Base-by-base conservation (phyloP, 306 rosid species). In the Begonia masoniana region DNA sequence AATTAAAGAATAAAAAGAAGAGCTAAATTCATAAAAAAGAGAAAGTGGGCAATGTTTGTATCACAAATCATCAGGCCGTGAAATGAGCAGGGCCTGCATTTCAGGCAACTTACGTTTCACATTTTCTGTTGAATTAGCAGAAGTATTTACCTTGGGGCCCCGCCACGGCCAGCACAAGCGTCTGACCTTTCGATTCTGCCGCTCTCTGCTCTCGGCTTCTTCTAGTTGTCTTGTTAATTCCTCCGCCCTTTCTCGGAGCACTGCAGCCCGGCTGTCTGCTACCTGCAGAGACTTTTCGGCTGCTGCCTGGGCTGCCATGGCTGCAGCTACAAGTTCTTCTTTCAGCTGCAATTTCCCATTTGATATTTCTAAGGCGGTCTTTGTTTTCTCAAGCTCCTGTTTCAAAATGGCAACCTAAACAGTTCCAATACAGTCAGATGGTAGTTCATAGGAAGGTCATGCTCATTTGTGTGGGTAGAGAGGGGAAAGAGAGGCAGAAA, bases 151-250 rank as follows among this genome's bases (percentile, higher is more conserved):
- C 21, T 64, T 86, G 52, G 74, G 66, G 55, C 61, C 10, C 58
- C 76, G 76, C 89, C 96, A 87, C 58, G 96, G 94, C 96, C 96
- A 87, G 74, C 96, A 87, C 39, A 76, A n/a, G 17, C 59, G 73
- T 59, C 84, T 87, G 24, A 54, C 64, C 56, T 70, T 76, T 15
- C 55, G 76, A 59, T 64, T 70, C 36, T 43, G 69, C 11, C 59
- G 74, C 60, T 76, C 86, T 41, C 68, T 71, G 63, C 76, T 78
- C 72, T 83, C 96, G 57, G 76, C 65, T 74, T 80, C 94, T 56
- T 83, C 89, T 51, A 74, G 2, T 50, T 82, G 86, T 55, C 62
- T 71, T 23, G 84, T 76, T 19, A 82, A 70, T 26, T 76, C 82
- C 41, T 87, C 96, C 10, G 80, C 62, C 13, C 52, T 68, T 13